Percentiles rank a stretch among this genome's conserved stretches.
Evolutionary conservation across 129 eudicot species (phyloP).

Genomic region (Rutidosis leptorrhynchoides): DNA sequence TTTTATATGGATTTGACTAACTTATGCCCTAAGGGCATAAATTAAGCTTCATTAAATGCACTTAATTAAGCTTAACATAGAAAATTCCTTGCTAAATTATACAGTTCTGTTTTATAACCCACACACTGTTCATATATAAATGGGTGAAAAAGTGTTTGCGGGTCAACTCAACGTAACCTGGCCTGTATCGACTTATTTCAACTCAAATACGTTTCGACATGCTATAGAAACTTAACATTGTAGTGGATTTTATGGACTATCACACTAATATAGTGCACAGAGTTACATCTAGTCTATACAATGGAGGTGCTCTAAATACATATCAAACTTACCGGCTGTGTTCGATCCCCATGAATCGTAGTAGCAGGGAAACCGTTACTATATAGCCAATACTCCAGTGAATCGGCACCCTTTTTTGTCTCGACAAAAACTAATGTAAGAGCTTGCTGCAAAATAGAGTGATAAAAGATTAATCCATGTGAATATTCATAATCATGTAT

Average conservation of each 20-base stretch:
- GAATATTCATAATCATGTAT: background rate
- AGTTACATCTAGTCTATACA: background rate
- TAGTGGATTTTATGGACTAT: background rate
- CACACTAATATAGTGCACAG: background rate
- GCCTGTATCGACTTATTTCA: background rate
- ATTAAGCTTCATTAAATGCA: too few species aligned
- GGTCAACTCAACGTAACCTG: background rate
- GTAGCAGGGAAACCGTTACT: constrained; percentile 49
- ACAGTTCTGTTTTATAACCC: background rate
- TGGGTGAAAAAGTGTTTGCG: background rate
- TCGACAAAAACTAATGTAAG: constrained; percentile 71
- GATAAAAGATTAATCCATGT: background rate
- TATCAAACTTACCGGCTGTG: constrained; percentile 28
- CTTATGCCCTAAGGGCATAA: too few species aligned
- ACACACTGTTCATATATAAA: background rate
- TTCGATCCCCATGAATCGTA: constrained; percentile 31
- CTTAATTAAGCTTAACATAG: background rate
- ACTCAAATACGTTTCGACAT: too few species aligned
- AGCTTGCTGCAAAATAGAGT: constrained; percentile 50
- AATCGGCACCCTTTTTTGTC: constrained; percentile 85
- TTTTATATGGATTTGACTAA: background rate
- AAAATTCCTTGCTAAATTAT: background rate
- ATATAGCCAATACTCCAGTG: constrained; percentile 67
- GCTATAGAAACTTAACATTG: too few species aligned
- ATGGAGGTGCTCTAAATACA: background rate